Percentiles rank a stretch among this genome's conserved stretches.
phyloP scores from a whole-genome alignment of 768 basidiomycete species.

The Lepiota brunneoincarnata region DNA sequence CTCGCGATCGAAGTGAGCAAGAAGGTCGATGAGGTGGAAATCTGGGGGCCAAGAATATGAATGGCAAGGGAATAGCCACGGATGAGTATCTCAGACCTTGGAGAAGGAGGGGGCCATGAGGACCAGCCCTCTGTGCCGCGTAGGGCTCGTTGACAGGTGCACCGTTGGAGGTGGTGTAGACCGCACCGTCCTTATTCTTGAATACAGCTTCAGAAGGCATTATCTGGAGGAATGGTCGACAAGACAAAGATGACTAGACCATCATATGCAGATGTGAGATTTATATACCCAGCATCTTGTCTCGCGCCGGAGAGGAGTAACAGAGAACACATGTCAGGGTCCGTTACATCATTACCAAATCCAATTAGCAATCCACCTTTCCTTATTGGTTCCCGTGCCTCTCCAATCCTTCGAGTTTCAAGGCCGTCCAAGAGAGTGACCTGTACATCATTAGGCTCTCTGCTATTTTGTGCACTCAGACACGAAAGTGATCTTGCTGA shows the following conservation, averaged over 20 bases:
- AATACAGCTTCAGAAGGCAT: conserved; percentile 70
- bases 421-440: too few species aligned
- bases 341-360: too few species aligned
- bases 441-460: too few species aligned
- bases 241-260: conserved; percentile 13
- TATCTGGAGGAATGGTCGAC: conserved; percentile 15
- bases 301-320: too few species aligned
- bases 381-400: too few species aligned
- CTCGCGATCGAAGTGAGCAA: conserved; percentile 92
- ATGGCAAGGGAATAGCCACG: conserved; percentile 9
- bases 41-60: conserved; percentile 38
- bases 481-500: too few species aligned
- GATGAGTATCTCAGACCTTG: conserved; percentile 54
- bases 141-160: conserved; percentile 76
- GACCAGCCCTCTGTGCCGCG: conserved; percentile 71
- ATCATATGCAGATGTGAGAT: neutral
- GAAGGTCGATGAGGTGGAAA: conserved; percentile 85
- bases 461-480: too few species aligned
- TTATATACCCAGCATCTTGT: conserved; percentile 8
- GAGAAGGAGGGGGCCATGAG: conserved; percentile 79
- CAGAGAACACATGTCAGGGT: neutral
- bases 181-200: conserved; percentile 49
- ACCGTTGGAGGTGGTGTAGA: conserved; percentile 87
- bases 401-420: too few species aligned
- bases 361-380: too few species aligned